Evolutionary conservation across 352 stramenopile genomes (phyloP).

Genomic region (Phytophthora pistaciae): DNA sequence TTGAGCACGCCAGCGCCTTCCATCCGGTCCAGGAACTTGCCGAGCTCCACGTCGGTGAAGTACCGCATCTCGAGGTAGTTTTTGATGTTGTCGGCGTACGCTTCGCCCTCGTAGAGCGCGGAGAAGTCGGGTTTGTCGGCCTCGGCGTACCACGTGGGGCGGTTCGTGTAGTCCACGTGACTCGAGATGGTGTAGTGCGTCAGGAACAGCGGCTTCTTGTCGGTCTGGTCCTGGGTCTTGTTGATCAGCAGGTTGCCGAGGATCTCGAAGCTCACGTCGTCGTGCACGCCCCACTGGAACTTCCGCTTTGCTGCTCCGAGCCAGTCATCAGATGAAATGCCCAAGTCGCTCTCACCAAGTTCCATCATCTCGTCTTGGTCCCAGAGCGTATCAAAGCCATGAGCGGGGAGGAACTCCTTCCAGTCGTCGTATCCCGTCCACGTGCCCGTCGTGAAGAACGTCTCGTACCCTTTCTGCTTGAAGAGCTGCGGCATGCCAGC

Average conservation of each 20-base stretch:
- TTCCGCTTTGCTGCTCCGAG: slow-evolving; percentile 18
- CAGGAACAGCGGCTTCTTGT: slow-evolving; percentile 59
- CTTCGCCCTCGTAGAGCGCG: slow-evolving; percentile 35
- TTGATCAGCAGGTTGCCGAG: slow-evolving; percentile 56
- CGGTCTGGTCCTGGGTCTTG: slow-evolving; percentile 45
- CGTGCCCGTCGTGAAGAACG: slow-evolving; percentile 48
- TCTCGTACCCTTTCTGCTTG: slow-evolving; percentile 51
- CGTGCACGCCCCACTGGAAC: slow-evolving; percentile 57
- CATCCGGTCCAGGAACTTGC: slow-evolving; percentile 67
- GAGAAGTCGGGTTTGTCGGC: slow-evolving; percentile 50
- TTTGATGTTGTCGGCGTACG: slow-evolving; percentile 38
- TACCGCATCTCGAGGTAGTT: slow-evolving; percentile 60
- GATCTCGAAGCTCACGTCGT: slow-evolving; percentile 66
- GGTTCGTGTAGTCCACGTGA: slow-evolving; percentile 46
- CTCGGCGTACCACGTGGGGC: slow-evolving; percentile 50
- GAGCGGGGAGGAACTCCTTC: slow-evolving; percentile 45
- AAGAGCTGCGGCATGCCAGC: slow-evolving; percentile 42
- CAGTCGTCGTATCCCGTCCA: slow-evolving; percentile 54
- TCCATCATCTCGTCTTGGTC: slow-evolving; percentile 44
- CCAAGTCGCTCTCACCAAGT: slow-evolving; percentile 38
- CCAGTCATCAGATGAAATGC: slow-evolving; percentile 45
- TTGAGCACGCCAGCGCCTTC: slow-evolving; percentile 47
- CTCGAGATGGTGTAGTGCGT: slow-evolving; percentile 74
- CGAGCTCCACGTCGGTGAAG: slow-evolving; percentile 59
- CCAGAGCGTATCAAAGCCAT: slow-evolving; percentile 57